phyloP scores from a whole-genome alignment of 192 early-diverging fungal genomes.

The Coemansia sp. region DNA sequence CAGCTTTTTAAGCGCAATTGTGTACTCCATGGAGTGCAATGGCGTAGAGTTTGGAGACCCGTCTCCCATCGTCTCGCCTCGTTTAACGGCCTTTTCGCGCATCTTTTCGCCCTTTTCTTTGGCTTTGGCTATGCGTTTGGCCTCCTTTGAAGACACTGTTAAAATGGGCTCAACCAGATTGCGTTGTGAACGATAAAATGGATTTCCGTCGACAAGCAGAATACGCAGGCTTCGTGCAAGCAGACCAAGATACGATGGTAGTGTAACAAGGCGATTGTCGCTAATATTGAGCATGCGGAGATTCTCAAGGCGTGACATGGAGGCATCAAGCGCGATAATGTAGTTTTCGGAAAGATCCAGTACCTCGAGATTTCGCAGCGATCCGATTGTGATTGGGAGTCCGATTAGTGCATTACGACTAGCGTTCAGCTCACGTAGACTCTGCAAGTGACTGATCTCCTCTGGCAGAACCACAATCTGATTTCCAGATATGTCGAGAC shows the following conservation, averaged over 20 bases:
- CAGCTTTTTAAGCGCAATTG: conserved; percentile 26
- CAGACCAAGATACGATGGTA: conserved; percentile 43
- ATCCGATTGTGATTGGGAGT: conserved; percentile 35
- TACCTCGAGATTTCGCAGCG: conserved; percentile 41
- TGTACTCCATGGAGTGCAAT: conserved; percentile 29
- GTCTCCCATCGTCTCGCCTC: conserved; percentile 2
- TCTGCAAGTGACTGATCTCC: conserved; percentile 31
- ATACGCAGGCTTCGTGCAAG: conserved; percentile 34
- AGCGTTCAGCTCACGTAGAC: conserved; percentile 44
- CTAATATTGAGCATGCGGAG: conserved; percentile 51
- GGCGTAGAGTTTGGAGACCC: not conserved
- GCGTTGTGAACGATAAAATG: conserved; percentile 28
- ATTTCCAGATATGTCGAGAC: conserved; percentile 44
- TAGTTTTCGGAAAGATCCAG: conserved; percentile 45
- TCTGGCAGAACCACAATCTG: conserved; percentile 36
- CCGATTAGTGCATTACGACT: conserved; percentile 32
- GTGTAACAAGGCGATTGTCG: conserved; percentile 29
- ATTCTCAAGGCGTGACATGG: conserved; percentile 27
- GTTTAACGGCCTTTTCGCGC: conserved; percentile 15
- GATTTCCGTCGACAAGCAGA: conserved; percentile 48
- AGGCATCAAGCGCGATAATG: conserved; percentile 22
- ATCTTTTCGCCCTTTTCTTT: conserved; percentile 19
- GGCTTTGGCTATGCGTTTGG: conserved; percentile 17
- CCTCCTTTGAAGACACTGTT: conserved; percentile 16
- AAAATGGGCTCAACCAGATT: conserved; percentile 41